Conservation (phyloP, 768 basidiomycete species). For the Daedaleopsis nitida region DNA sequence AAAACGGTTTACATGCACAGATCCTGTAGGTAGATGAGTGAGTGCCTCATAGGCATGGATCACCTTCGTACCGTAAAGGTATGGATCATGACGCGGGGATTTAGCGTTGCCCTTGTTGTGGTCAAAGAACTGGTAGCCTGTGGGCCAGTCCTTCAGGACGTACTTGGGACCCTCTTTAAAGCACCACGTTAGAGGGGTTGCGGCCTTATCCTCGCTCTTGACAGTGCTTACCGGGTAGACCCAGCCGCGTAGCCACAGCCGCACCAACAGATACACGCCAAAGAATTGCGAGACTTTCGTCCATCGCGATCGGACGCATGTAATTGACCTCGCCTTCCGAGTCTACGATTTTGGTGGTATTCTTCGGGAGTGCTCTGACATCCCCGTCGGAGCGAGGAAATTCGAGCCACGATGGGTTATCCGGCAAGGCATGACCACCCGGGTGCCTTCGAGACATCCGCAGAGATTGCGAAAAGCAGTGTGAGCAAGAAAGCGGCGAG, state of each 20-base stretch:
- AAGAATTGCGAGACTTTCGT: conserved; percentile 52
- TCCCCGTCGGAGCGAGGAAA: conserved; percentile 68
- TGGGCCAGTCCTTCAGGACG: conserved; percentile 65
- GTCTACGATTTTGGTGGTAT: conserved; percentile 56
- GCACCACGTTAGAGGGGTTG: background rate
- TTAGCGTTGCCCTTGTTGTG: conserved; percentile 66
- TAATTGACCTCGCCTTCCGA: conserved; percentile 69
- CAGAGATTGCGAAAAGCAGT: background rate
- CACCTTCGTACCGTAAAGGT: conserved; percentile 63
- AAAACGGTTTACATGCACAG: conserved; percentile 52
- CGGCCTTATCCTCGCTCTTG: background rate
- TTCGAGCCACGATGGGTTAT: conserved; percentile 55
- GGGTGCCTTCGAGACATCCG: conserved; percentile 16
- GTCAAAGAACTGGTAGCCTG: conserved; percentile 69
- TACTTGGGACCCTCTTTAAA: conserved; percentile 53
- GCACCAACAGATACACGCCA: conserved; percentile 52
- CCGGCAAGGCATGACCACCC: conserved; percentile 39
- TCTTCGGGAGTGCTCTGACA: conserved; percentile 52
- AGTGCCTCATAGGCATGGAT: background rate
- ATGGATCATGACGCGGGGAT: conserved; percentile 70
- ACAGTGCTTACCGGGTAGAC: conserved; percentile 48
- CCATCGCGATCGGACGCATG: conserved; percentile 55
- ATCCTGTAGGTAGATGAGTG: conserved; percentile 33
- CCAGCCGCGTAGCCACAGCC: conserved; percentile 45
- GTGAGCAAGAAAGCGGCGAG: background rate